phyloP scores from a whole-genome alignment of 257 asterid species.

The Solanum peruvianum region DNA sequence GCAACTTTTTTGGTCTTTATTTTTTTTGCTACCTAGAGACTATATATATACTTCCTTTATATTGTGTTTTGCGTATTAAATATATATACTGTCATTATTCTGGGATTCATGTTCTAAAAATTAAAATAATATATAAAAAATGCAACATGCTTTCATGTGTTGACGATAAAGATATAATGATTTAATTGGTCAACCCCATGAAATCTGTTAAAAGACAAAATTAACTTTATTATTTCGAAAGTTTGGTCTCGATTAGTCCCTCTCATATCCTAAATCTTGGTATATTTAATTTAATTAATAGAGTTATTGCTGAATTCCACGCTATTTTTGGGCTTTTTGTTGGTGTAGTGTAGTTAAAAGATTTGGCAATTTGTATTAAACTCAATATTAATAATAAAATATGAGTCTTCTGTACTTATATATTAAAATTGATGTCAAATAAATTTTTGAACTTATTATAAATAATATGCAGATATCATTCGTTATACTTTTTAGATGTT shows the following conservation, averaged over 20 bases:
- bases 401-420: background rate
- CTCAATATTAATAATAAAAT: background rate
- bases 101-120: background rate
- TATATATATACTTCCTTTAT: background rate
- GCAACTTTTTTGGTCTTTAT: background rate
- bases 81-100: background rate
- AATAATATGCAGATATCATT: too few relatives aligned
- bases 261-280: background rate
- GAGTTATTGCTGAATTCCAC: slow-evolving; percentile 15
- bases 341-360: background rate
- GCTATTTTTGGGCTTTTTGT: background rate
- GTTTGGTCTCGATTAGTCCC: background rate
- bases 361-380: background rate
- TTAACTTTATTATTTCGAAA: background rate
- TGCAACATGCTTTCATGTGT: background rate
- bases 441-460: too few relatives aligned
- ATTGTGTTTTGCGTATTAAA: background rate
- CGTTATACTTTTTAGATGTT: too few relatives aligned
- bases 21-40: background rate
- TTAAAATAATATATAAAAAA: background rate
- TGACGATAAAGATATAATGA: background rate
- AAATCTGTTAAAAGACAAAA: slow-evolving; percentile 1
- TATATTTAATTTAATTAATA: background rate
- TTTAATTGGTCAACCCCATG: background rate
- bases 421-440: too few relatives aligned